A percentile compares a stretch with the other conserved stretches of the same genome.
Evolutionary conservation across 352 stramenopile species (phyloP).

Genomic region (Phytophthora fragariaefolia): DNA sequence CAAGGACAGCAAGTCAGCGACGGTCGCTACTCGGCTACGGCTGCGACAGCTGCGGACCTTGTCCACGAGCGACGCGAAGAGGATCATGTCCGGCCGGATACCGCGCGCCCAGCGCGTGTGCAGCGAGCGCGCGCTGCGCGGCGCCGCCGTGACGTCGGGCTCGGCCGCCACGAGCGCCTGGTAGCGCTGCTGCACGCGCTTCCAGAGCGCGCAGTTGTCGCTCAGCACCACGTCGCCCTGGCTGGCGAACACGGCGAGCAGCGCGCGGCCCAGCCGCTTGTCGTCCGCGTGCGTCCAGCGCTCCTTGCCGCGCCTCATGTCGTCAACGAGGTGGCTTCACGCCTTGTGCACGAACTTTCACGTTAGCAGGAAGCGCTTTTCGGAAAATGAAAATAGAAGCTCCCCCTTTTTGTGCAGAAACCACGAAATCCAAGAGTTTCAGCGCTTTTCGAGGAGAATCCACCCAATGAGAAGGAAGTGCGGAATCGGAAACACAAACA

Average conservation of each 20-base stretch:
- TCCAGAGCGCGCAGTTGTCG: conserved; percentile 39
- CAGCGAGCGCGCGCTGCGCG: conserved; percentile 34
- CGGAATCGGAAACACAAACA: no score
- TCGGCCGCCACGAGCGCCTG: conserved; percentile 31
- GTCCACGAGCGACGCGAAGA: conserved; percentile 36
- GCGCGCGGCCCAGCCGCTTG: conserved; percentile 31
- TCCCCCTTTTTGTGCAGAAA: background rate
- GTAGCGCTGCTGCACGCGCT: conserved; percentile 40
- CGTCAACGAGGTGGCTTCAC: background rate
- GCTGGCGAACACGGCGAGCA: conserved; percentile 34
- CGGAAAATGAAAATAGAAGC: conserved; percentile 29
- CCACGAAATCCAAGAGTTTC: background rate
- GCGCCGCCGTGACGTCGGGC: conserved; percentile 14
- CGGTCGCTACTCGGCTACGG: no score
- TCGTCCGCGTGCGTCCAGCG: conserved; percentile 45
- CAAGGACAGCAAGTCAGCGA: background rate
- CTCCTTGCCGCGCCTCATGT: conserved; percentile 39
- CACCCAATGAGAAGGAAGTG: background rate
- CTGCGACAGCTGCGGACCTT: conserved; percentile 20
- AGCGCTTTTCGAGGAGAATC: conserved; percentile 1
- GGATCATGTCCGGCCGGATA: conserved; percentile 36
- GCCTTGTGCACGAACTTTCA: conserved; percentile 9
- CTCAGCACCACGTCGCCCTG: conserved; percentile 35
- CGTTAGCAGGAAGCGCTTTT: conserved; percentile 2
- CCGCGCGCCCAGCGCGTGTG: conserved; percentile 39